Evolutionary conservation across 495 filamentous ascomycete species (phyloP), one percentile per base, ranked within the genome.

Genomic region (Elaphomyces granulatus): DNA sequence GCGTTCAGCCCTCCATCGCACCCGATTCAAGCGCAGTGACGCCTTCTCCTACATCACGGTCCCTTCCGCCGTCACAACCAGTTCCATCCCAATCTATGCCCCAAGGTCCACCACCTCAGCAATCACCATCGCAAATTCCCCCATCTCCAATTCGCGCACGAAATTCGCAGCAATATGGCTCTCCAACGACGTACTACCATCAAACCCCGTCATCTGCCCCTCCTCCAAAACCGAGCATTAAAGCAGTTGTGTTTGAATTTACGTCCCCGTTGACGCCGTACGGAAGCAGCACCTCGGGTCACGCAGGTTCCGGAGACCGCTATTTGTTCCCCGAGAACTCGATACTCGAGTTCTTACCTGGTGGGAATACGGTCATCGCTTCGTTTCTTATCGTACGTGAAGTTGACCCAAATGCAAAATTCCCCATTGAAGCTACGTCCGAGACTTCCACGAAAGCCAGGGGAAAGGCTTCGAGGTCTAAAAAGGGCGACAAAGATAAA

Each of bases 321-420:
- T 96, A 86, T 52, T 55, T 87, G 15, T 90, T 98, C 51, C 90
- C 90, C 0, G 86, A 83, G 53, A 72, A 84, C 50, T 78, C 78
- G 41, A 81, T 96, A 33, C 59, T 96, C 6, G 87, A 98, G 52
- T 82, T 63, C 57, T 55, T 69, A 14, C 59, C 66, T 0, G 62
- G 58, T 30, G 58, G 63, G 30, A 63, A 60, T 14, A 63, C 63
- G 7, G 61, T 72, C 15, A 53, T 74, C 32, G 66, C 63, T 14
- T 74, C 70, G 0, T 74, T 74, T 44, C 46, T 74, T 8, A 47
- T 72, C 8, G 59, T 70, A 4, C 50, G 60, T 9, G 70, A 64
- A 37, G 68, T 72, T 1, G 68, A 62, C 42, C 60, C 61, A 34
- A 64, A 58, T 38, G 46, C 52, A 16, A 57, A 63, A 18, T 64